Percentiles rank a stretch among this genome's conserved stretches.
Conservation (phyloP, 768 basidiomycete genomes). For the Mrakia frigida region DNA sequence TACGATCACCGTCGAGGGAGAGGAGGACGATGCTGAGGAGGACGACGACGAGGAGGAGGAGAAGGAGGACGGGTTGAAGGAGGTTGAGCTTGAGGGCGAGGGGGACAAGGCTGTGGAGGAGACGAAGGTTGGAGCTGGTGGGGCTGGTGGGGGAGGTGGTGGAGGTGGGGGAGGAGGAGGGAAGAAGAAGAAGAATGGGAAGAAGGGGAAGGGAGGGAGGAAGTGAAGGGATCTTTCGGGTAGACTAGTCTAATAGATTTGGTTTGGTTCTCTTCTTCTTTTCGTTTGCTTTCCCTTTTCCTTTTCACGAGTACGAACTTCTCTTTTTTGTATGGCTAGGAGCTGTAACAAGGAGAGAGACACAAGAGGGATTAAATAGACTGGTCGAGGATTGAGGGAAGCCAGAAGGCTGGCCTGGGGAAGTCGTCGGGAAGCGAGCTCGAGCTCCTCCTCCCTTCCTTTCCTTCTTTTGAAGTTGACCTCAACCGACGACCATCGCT, state of each 20-base stretch:
- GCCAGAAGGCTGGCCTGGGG: too few species aligned
- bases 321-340: too few species aligned
- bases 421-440: too few species aligned
- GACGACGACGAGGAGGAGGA: neutral
- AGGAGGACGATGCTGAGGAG: neutral
- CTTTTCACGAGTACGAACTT: too few species aligned
- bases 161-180: neutral
- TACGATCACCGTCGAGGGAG: neutral
- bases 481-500: neutral
- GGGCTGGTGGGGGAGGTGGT: neutral
- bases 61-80: neutral
- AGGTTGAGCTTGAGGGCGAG: neutral
- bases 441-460: too few species aligned
- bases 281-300: too few species aligned
- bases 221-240: too few species aligned
- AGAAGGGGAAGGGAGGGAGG: conserved; percentile 17
- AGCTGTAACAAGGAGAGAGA: too few species aligned
- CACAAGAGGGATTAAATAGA: too few species aligned
- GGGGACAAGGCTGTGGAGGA: neutral
- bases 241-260: too few species aligned
- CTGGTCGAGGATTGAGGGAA: too few species aligned
- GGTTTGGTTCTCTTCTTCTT: too few species aligned
- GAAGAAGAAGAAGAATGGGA: conserved; percentile 22
- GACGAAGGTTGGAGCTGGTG: neutral
- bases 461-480: neutral